Evolutionary conservation across 2,329 filamentous ascomycete species (phyloP), one percentile per base, ranked within the genome.

Genomic region (Penicillium corylophilum): DNA sequence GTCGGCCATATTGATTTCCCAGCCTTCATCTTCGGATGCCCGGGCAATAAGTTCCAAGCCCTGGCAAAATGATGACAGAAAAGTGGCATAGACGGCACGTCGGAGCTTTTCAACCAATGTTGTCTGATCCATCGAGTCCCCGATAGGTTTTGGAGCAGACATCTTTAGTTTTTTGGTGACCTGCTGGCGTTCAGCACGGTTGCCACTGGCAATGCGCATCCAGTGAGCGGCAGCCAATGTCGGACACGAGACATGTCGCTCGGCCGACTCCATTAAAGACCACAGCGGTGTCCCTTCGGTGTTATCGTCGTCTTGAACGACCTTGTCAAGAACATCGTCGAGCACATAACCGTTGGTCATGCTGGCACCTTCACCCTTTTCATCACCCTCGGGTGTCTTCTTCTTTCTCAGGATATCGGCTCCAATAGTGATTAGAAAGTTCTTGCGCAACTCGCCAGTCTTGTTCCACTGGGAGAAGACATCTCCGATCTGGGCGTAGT

Each of bases 231-330:
- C 72, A 1, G 82, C 77, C n/a, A 89, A 76, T 0, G 85, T 88
- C 0, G 86, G 82, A 0, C 82, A 79, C 0, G 86, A 80, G 3
- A 88, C 76, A 60, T 89, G 86, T 3, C 83, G 74, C 4, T 74
- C 68, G 6, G 85, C 79, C 0, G 83, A 81, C 64, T 89, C 81
- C 57, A 79, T 79, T 55, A 84, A 80, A 5, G 81, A 80, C 86
- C 84, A 89, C 43, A 82, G 78, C 0, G 84, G 82, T 0, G 86
- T 89, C 0, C 86, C 85, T 65, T 89, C 86, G 36, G 82, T 81
- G 46, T 81, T 78, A 28, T 85, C 83, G 18, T 82, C 79, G 57
- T 88, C 85, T 68, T 89, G 85, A 0, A 88, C 85, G 1, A 89
- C 85, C 64, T 88, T 88, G 68, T 89, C 86, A 46, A 84, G 78